Evolutionary conservation across 495 filamentous ascomycete genomes (phyloP).

Genomic region (Lentithecium fluviatile): DNA sequence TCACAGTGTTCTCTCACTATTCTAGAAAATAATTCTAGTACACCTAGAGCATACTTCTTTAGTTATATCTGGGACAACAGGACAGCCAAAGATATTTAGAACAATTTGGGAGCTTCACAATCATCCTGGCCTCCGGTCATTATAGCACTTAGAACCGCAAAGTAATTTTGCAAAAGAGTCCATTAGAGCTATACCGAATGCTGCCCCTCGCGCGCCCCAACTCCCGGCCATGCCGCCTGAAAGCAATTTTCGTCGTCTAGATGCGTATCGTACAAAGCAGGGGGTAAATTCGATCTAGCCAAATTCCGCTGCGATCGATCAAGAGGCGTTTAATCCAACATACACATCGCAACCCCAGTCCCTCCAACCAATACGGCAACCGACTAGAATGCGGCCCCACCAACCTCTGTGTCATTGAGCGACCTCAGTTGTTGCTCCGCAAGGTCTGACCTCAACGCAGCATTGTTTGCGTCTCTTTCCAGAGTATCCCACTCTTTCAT

Average conservation of each 20-base stretch:
- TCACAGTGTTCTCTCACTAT: neutral
- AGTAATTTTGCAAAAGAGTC: neutral
- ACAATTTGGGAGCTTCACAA: no score
- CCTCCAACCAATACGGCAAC: neutral
- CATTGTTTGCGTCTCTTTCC: constrained; percentile 59
- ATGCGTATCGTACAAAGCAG: constrained; percentile 10
- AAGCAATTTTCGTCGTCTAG: constrained; percentile 15
- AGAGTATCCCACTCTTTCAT: constrained; percentile 61
- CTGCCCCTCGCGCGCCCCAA: neutral
- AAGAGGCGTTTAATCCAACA: no score
- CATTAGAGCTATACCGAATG: constrained; percentile 2
- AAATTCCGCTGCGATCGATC: no score
- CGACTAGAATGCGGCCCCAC: constrained; percentile 35
- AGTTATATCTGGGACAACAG: no score
- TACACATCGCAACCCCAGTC: no score
- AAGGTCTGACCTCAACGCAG: constrained; percentile 59
- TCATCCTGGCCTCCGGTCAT: no score
- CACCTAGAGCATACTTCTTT: neutral
- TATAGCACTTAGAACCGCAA: no score
- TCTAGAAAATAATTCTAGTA: neutral
- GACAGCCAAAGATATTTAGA: no score
- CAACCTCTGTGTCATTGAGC: constrained; percentile 51
- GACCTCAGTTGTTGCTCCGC: constrained; percentile 61
- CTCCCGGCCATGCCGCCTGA: constrained; percentile 14
- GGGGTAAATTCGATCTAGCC: no score